These are phyloP conservation scores for Aspergillus affinis DNA, from an alignment of 495 filamentous ascomycete genomes.

Conservation along the genomic window DNA sequence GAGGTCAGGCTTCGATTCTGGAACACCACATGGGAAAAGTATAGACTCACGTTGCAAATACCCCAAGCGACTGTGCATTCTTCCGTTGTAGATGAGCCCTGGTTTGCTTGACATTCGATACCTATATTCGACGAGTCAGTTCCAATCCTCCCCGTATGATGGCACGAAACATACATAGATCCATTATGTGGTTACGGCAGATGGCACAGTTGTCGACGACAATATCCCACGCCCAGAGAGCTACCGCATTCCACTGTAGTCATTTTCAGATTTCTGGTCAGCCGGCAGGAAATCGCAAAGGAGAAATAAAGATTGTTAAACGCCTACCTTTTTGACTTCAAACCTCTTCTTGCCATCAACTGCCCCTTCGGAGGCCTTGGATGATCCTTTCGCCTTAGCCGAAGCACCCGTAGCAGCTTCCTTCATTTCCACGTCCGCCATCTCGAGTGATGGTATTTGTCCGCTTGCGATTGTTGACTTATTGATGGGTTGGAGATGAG, in stretches of 20 bases:
- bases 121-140: constrained; percentile 48
- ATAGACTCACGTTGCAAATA: constrained; percentile 85
- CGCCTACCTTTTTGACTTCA: constrained; percentile 94
- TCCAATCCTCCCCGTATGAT: neutral
- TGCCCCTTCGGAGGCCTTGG: constrained; percentile 55
- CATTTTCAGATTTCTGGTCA: neutral
- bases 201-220: constrained; percentile 99
- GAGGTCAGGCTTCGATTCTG: constrained; percentile 5
- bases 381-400: constrained; percentile 60
- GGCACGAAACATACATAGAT: constrained; percentile 68
- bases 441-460: constrained; percentile 28
- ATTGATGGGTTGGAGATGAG: neutral
- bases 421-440: constrained; percentile 98
- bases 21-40: constrained; percentile 8
- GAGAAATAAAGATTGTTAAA: neutral
- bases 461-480: neutral
- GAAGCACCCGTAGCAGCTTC: constrained; percentile 62
- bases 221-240: constrained; percentile 99
- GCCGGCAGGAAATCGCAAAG: neutral
- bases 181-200: constrained; percentile 99
- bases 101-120: constrained; percentile 99
- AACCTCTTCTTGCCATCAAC: constrained; percentile 85
- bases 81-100: constrained; percentile 93
- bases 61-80: constrained; percentile 99
- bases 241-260: constrained; percentile 94